phyloP scores from a whole-genome alignment of 2,329 filamentous ascomycete species.

The Aspergillus thermomutatus region DNA sequence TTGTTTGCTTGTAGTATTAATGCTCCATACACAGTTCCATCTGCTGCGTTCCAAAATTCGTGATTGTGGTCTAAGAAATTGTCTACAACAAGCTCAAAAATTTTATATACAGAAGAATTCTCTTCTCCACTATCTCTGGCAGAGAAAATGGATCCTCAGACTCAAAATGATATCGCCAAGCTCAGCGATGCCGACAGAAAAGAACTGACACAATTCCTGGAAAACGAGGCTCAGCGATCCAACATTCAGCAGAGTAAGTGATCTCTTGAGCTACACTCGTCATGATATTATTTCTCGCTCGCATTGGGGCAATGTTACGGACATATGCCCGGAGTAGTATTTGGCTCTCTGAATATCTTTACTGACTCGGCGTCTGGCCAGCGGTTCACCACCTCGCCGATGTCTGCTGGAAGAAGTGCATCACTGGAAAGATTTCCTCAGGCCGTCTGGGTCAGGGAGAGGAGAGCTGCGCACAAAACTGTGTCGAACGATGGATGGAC shows the following conservation, averaged over 20 bases:
- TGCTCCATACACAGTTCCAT: neutral
- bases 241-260: constrained; percentile 50
- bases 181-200: constrained; percentile 79
- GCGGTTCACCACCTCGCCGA: constrained; percentile 68
- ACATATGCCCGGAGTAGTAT: neutral
- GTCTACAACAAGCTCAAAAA: neutral
- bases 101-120: constrained; percentile 1
- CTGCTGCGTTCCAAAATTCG: neutral
- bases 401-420: constrained; percentile 93
- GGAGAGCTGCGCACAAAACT: constrained; percentile 83
- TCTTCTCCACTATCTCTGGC: neutral
- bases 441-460: constrained; percentile 72
- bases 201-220: constrained; percentile 82
- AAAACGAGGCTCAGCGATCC: constrained; percentile 80
- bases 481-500: constrained; percentile 91
- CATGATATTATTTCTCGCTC: neutral
- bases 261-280: neutral
- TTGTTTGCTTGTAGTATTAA: neutral
- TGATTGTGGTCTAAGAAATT: neutral
- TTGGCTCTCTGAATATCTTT: neutral
- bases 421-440: constrained; percentile 68
- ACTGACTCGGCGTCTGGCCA: constrained; percentile 25
- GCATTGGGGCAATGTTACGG: neutral
- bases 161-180: constrained; percentile 62
- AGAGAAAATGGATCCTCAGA: constrained; percentile 32